phyloP scores from a whole-genome alignment of 1,284 basidiomycete genomes.

The Chiua sp. region DNA sequence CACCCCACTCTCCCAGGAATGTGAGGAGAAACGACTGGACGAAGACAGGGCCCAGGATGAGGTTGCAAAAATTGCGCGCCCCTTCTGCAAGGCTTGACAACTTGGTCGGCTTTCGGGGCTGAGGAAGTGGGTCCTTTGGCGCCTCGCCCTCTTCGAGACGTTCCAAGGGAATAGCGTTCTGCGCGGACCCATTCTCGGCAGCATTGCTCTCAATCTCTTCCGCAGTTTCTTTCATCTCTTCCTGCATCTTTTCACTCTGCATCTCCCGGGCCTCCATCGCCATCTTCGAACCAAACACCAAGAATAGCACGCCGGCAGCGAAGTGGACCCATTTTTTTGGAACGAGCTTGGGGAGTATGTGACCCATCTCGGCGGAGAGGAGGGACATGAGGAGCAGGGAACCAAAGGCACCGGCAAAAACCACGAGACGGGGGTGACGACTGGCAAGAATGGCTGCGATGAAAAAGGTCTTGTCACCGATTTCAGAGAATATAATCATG shows the following conservation, averaged over 20 bases:
- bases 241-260: slow-evolving; percentile 82
- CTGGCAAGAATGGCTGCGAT: slow-evolving; percentile 97
- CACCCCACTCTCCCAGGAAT: slow-evolving; percentile 99
- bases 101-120: slow-evolving; percentile 12
- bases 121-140: background rate
- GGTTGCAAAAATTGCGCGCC: slow-evolving; percentile 79
- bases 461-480: slow-evolving; percentile 98
- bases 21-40: slow-evolving; percentile 96
- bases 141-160: slow-evolving; percentile 65
- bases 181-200: slow-evolving; percentile 43
- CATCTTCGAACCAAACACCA: slow-evolving; percentile 90
- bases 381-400: slow-evolving; percentile 94
- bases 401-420: slow-evolving; percentile 90
- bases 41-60: slow-evolving; percentile 91
- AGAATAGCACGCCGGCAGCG: slow-evolving; percentile 81
- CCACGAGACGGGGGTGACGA: slow-evolving; percentile 85
- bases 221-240: slow-evolving; percentile 93
- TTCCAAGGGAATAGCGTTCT: slow-evolving; percentile 60
- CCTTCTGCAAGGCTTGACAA: slow-evolving; percentile 53
- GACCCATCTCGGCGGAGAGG: slow-evolving; percentile 87
- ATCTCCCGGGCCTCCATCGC: slow-evolving; percentile 80
- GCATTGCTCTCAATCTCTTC: slow-evolving; percentile 86
- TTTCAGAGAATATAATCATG: slow-evolving; percentile 92
- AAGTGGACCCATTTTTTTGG: slow-evolving; percentile 83
- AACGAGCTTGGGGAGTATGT: slow-evolving; percentile 82